Evolutionary conservation across 805 yeast genomes (phyloP).

Genomic region (Peterozyma toletana): DNA sequence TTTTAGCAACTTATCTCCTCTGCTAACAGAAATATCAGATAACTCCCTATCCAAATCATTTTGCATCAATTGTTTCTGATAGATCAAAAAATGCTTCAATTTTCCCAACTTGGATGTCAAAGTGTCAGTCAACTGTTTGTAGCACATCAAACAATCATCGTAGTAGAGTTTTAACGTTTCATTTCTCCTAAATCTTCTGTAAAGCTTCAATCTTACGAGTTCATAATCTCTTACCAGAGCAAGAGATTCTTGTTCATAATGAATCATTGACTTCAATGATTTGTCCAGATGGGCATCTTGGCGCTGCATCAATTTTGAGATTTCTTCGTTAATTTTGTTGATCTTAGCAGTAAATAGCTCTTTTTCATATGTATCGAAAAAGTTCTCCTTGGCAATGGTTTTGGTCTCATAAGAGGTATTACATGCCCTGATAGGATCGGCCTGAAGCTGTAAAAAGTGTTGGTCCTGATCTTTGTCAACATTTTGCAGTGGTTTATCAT

Average conservation of each 20-base stretch:
- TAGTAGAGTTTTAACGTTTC: slow-evolving; percentile 4
- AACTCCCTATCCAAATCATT: slow-evolving; percentile 2
- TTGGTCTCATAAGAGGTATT: background rate
- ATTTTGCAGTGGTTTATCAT: background rate
- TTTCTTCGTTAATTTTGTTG: background rate
- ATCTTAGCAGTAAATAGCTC: background rate
- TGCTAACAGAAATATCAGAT: background rate
- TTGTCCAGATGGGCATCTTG: background rate
- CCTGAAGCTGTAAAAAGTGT: background rate
- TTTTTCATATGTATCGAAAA: background rate
- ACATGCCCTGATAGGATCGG: no score
- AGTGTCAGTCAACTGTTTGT: background rate
- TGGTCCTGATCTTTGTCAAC: background rate
- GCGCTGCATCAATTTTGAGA: background rate
- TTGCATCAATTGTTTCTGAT: slow-evolving; percentile 1
- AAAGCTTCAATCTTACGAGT: background rate
- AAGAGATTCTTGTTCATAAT: slow-evolving; percentile 1
- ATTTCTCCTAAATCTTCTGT: background rate
- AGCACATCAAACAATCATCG: slow-evolving; percentile 1
- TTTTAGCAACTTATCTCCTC: slow-evolving; percentile 1
- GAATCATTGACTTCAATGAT: background rate
- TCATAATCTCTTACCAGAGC: slow-evolving; percentile 1
- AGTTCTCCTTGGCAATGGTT: background rate
- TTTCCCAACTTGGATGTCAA: slow-evolving; percentile 1
- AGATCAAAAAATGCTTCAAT: slow-evolving; percentile 2